Base-by-base conservation (phyloP, 2,329 filamentous ascomycete genomes). In the Colletotrichum plurivorum region DNA sequence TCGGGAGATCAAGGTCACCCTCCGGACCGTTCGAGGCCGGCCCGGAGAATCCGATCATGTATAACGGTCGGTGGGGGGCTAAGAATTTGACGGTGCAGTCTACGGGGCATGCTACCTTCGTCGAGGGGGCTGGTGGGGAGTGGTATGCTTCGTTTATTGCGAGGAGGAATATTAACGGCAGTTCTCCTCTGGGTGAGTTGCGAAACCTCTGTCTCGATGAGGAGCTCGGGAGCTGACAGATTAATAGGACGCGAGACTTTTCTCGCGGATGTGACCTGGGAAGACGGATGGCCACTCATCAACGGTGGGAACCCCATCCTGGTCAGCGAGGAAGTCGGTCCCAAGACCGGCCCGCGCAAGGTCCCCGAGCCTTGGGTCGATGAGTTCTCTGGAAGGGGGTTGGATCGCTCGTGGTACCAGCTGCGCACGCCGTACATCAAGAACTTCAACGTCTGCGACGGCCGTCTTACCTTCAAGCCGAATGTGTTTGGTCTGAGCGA, bases 11-110 rank as follows among this genome's bases (percentile, higher is more conserved):
- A 0, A 73, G 59, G 10, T 71, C 74, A 27, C 76, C 82, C 10
- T 77, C 62, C 8, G 82, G 81, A 0, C 82, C 81, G 0, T 84
- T 81, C 56, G 78, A 80, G 31, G 70, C 72, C 0, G 79, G 76
- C 58, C 80, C 81, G 0, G 74, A 74, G 13, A 84, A 84, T 45
- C 82, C 81, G 2, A 76, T 74, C 9, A 54, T 72, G 20, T 73
- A 65, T 65, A 74, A 73, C 45, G 72, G 69, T 3, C 52, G 39
- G 22, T 57, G 51, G 57, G 66, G 67, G 1, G 58, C 69, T 41
- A 53, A 49, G 15, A 70, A 73, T 22, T 51, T 73, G 10, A 71
- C 69, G 1, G 69, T 73, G 31, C 62, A 71, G 25, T 64, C 66
- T 2, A 74, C 73, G 2, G 73, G 73, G 5, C 73, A 74, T n/a